phyloP scores from a whole-genome alignment of 179 eudicot genomes.

The Gypsophila paniculata region DNA sequence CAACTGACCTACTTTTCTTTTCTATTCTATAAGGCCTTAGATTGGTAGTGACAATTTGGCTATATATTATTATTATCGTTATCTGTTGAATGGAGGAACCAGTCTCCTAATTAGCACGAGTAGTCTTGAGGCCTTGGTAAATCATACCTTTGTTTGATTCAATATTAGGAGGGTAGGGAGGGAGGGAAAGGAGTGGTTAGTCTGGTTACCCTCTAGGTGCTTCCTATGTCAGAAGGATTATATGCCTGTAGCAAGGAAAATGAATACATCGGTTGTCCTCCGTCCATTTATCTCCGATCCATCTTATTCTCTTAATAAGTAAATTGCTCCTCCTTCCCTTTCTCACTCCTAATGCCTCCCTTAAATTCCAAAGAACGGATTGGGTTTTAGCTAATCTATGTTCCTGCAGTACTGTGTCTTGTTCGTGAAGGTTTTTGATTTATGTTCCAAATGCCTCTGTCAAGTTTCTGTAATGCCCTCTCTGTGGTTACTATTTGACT shows the following conservation, averaged over 20 bases:
- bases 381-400: no score
- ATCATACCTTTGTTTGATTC: not conserved
- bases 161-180: not conserved
- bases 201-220: not conserved
- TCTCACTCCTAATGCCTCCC: no score
- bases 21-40: conserved; percentile 1
- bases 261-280: no score
- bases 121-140: not conserved
- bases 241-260: no score
- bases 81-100: not conserved
- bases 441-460: no score
- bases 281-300: no score
- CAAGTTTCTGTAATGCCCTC: conserved; percentile 1
- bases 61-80: not conserved
- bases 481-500: not conserved
- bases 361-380: no score
- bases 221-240: not conserved
- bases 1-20: not conserved
- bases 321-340: no score
- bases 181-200: not conserved
- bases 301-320: no score
- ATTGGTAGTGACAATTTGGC: conserved; percentile 4
- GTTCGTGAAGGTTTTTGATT: no score
- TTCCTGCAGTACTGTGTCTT: no score
- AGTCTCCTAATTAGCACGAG: no score